Evolutionary conservation across 129 eudicot species (phyloP).

Genomic region (Pulicaria dysenterica): DNA sequence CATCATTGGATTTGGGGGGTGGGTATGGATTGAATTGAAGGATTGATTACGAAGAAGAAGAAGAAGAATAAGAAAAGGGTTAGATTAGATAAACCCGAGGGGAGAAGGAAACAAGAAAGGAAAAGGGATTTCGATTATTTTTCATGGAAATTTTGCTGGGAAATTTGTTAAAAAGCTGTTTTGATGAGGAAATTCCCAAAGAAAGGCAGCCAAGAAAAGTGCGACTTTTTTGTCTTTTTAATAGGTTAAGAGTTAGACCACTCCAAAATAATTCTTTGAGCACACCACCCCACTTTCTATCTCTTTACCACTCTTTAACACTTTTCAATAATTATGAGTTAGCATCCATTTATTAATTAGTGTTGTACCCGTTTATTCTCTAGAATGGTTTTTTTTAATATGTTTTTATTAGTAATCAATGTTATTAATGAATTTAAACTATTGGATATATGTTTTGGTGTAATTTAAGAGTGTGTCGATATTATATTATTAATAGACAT

Average conservation of each 20-base stretch:
- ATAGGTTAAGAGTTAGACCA: slow-evolving; percentile 10
- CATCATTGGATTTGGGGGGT: slow-evolving; percentile 41
- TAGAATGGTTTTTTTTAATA: too few species aligned
- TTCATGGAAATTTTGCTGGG: slow-evolving; percentile 33
- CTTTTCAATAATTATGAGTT: neutral
- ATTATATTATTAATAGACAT: too few species aligned
- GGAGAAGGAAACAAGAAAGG: slow-evolving; percentile 9
- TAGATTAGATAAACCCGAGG: slow-evolving; percentile 8
- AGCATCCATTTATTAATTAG: too few species aligned
- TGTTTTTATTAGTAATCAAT: too few species aligned
- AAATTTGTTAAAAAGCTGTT: slow-evolving; percentile 26
- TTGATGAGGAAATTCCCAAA: slow-evolving; percentile 41
- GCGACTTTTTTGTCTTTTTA: slow-evolving; percentile 40
- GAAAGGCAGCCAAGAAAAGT: slow-evolving; percentile 43
- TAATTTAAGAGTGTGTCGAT: too few species aligned
- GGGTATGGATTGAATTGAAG: neutral
- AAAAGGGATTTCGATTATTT: slow-evolving; percentile 17
- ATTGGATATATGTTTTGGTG: too few species aligned
- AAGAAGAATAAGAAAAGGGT: neutral
- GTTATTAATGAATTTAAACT: too few species aligned
- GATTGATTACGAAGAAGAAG: neutral
- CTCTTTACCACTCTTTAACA: neutral
- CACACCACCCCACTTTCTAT: slow-evolving; percentile 16
- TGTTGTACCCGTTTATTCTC: too few species aligned
- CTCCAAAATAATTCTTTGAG: slow-evolving; percentile 17